Evolutionary conservation across 441 rosid genomes (phyloP).

Genomic region (Rhodomyrtus psidioides): DNA sequence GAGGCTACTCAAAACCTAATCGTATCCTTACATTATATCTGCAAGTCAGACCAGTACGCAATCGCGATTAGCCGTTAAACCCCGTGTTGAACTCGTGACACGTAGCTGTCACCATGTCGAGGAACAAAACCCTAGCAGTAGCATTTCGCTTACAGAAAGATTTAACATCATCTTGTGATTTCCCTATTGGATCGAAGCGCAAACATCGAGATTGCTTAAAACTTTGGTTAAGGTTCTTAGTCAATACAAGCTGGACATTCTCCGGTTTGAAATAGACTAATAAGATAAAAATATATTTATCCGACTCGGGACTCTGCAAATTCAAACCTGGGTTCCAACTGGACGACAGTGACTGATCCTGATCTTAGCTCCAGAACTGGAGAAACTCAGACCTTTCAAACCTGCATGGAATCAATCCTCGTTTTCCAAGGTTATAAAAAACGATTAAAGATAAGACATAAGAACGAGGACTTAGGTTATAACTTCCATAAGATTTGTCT

Average conservation of each 20-base stretch:
- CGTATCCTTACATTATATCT: neutral
- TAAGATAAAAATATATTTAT: neutral
- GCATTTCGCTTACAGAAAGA: neutral
- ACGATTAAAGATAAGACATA: neutral
- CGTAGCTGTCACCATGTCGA: neutral
- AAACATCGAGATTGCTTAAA: neutral
- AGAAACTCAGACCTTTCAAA: neutral
- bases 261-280: neutral
- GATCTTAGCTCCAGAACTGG: neutral
- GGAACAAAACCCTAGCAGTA: neutral
- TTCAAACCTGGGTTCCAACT: neutral
- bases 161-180: neutral
- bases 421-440: neutral
- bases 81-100: too few species aligned
- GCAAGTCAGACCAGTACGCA: neutral
- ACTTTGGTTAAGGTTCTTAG: neutral
- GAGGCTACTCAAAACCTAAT: neutral
- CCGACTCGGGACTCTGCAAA: neutral
- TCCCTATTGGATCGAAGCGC: neutral
- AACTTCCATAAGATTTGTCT: neutral
- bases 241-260: neutral
- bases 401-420: neutral
- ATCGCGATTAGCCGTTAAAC: too few species aligned
- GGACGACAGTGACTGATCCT: neutral
- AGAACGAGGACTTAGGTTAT: neutral